Conservation (phyloP, 23 red algal species). For the Gracilaria vermiculophylla region DNA sequence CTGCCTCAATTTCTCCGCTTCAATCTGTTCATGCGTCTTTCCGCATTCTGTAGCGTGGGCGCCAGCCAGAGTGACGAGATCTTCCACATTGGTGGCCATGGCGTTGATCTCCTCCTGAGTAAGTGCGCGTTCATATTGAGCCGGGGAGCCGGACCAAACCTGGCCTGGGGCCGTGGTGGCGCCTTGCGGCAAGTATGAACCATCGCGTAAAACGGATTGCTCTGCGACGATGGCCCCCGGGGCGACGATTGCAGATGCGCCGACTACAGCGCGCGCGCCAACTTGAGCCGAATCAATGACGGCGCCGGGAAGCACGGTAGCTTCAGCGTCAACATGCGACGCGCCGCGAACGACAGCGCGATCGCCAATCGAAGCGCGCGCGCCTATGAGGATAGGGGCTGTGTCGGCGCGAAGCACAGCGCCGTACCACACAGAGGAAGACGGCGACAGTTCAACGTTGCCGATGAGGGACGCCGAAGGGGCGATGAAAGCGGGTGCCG, state of each 20-base stretch:
- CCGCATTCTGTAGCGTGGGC: slow-evolving; percentile 80
- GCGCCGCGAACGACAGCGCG: slow-evolving; percentile 83
- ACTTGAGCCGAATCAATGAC: slow-evolving; percentile 76
- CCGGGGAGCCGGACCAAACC: slow-evolving; percentile 73
- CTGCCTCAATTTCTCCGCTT: slow-evolving; percentile 74
- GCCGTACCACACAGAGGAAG: slow-evolving; percentile 97
- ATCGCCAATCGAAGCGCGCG: slow-evolving; percentile 73
- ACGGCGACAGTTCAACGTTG: slow-evolving; percentile 57
- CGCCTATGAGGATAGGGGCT: slow-evolving; percentile 71
- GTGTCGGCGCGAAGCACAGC: slow-evolving; percentile 91
- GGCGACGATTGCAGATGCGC: slow-evolving; percentile 66
- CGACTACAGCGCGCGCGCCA: slow-evolving; percentile 73
- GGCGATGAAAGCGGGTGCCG: slow-evolving; percentile 75
- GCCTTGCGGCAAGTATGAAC: slow-evolving; percentile 49
- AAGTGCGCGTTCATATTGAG: slow-evolving; percentile 51
- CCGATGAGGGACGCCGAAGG: slow-evolving; percentile 91
- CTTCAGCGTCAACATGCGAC: slow-evolving; percentile 65
- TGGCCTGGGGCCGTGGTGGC: slow-evolving; percentile 32
- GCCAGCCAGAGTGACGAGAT: slow-evolving; percentile 61
- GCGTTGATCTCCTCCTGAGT: slow-evolving; percentile 53
- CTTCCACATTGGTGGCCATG: slow-evolving; percentile 16
- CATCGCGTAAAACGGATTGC: slow-evolving; percentile 15
- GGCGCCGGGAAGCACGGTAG: slow-evolving; percentile 59
- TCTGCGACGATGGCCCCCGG: slow-evolving; percentile 61
- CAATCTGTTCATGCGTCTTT: slow-evolving; percentile 89